Base-by-base conservation (phyloP, 495 filamentous ascomycete species). In the Podospora pseudopauciseta region DNA sequence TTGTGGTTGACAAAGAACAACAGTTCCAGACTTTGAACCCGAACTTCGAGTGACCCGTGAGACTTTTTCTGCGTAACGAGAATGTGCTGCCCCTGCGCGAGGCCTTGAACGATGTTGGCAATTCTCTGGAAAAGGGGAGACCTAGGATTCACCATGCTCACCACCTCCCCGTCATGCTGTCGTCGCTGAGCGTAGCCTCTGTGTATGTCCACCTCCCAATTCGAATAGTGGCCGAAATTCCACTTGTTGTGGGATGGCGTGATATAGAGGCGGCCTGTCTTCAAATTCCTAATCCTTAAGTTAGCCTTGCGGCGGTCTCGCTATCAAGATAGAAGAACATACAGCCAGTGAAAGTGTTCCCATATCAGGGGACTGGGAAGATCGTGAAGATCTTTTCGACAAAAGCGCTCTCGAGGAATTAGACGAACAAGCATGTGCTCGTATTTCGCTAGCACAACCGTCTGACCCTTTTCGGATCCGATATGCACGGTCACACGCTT, bases 291-390 rank as follows among this genome's bases (percentile, higher is more conserved):
- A 20, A 2, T 1, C 18, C 4, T 2, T 7, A 63, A n/a, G 27
- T 68, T 20, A 68, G 66, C 13, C 5, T 7, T 49, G 7, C 39
- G 39, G 39, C 2, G 9, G 9, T 16, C 4, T 15, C 3, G 18
- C 26, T 23, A 44, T 49, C 19, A 13, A 30, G 0, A 9, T 9
- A 23, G 34, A 59, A n/a, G n/a, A 18, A 64, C 61, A 4, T 60
- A 68, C 4, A 90, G 71, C 89, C 89, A 92, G 70, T 92, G 89
- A 0, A 82, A 71, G 55, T 80, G 86, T 19, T 83, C 72, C 0
- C 81, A 60, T 3, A 87, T 58, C 15, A 91, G 75, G 5, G 78
- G 66, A 0, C 49, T 55, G 4, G 89, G 88, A 9, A 91, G 73
- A 69, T 89, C 86, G 18, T 78, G 81, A 1, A 16, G 18, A 0